These are phyloP conservation scores for Monilinia vaccinii-corymbosi DNA, from an alignment of 2,329 filamentous ascomycete genomes.

Conservation along the genomic window DNA sequence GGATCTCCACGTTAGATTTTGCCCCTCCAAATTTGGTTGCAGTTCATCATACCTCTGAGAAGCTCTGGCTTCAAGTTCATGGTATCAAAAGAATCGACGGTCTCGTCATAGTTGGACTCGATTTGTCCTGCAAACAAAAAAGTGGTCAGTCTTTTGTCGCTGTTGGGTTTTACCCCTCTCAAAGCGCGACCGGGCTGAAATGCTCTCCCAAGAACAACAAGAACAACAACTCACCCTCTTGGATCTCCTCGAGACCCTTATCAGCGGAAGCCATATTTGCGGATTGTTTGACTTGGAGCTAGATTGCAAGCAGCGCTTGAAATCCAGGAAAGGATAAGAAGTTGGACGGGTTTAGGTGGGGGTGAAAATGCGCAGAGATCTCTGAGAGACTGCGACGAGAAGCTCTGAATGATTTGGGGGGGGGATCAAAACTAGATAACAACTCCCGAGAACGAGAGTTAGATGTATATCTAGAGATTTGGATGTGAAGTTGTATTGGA, in stretches of 20 bases:
- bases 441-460: slow-evolving; percentile 37
- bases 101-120: slow-evolving; percentile 99
- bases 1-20: slow-evolving; percentile 18
- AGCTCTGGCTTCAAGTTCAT: slow-evolving; percentile 97
- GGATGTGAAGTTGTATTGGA: slow-evolving; percentile 11
- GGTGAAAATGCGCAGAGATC: slow-evolving; percentile 28
- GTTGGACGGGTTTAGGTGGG: slow-evolving; percentile 17
- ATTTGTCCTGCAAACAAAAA: slow-evolving; percentile 65
- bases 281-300: slow-evolving; percentile 46
- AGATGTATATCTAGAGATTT: slow-evolving; percentile 26
- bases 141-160: slow-evolving; percentile 1
- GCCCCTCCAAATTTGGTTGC: slow-evolving; percentile 8
- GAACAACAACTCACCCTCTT: slow-evolving; percentile 62
- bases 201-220: background rate
- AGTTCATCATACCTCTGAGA: slow-evolving; percentile 64
- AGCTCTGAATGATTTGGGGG: slow-evolving; percentile 14
- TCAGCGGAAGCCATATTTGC: slow-evolving; percentile 88
- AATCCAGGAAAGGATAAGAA: slow-evolving; percentile 47
- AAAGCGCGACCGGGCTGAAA: background rate
- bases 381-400: slow-evolving; percentile 28
- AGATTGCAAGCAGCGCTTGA: slow-evolving; percentile 72
- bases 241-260: slow-evolving; percentile 97
- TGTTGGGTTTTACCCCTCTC: background rate
- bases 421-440: slow-evolving; percentile 38
- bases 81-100: slow-evolving; percentile 96